Percentiles rank a stretch among this genome's conserved stretches.
Evolutionary conservation across 495 filamentous ascomycete genomes (phyloP).

Genomic region (Antarctomyces pellizariae): DNA sequence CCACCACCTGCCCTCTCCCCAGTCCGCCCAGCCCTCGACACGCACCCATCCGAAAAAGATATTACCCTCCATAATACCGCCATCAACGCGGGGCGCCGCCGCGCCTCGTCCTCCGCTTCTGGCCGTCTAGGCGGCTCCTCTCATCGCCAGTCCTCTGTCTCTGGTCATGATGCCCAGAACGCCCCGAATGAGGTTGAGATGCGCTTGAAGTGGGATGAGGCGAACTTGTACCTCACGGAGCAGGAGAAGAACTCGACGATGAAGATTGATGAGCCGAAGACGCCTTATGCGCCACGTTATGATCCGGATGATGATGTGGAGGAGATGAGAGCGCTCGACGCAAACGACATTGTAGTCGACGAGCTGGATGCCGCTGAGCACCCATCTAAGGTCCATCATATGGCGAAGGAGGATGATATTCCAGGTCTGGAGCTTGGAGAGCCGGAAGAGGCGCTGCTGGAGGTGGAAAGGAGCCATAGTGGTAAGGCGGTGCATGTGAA

Average conservation of each 20-base stretch:
- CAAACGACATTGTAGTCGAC: slow-evolving; percentile 35
- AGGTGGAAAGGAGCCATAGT: slow-evolving; percentile 13
- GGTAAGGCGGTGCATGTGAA: slow-evolving; percentile 45
- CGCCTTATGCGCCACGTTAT: slow-evolving; percentile 77
- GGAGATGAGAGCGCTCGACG: slow-evolving; percentile 36
- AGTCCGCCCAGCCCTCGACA: slow-evolving; percentile 13
- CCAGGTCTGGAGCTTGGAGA: slow-evolving; percentile 87
- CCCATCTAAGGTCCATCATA: slow-evolving; percentile 10
- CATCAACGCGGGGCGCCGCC: slow-evolving; percentile 76
- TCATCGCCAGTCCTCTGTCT: slow-evolving; percentile 26
- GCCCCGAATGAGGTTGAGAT: slow-evolving; percentile 31
- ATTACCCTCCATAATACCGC: slow-evolving; percentile 82
- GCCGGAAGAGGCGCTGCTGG: slow-evolving; percentile 49
- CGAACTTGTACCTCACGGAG: slow-evolving; percentile 85
- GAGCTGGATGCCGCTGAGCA: slow-evolving; percentile 40
- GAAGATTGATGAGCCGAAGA: slow-evolving; percentile 98
- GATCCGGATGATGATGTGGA: slow-evolving; percentile 72
- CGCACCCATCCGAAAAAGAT: slow-evolving; percentile 48
- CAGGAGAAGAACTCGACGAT: slow-evolving; percentile 87
- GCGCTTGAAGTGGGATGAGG: slow-evolving; percentile 93
- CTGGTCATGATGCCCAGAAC: slow-evolving; percentile 17
- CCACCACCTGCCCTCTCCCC: slow-evolving; percentile 23
- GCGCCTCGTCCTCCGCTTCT: slow-evolving; percentile 50
- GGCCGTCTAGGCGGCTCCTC: slow-evolving; percentile 36
- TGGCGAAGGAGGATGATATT: slow-evolving; percentile 48